These are phyloP conservation scores for Extremus antarcticus DNA, from an alignment of 495 filamentous ascomycete species.

Conservation along the genomic window DNA sequence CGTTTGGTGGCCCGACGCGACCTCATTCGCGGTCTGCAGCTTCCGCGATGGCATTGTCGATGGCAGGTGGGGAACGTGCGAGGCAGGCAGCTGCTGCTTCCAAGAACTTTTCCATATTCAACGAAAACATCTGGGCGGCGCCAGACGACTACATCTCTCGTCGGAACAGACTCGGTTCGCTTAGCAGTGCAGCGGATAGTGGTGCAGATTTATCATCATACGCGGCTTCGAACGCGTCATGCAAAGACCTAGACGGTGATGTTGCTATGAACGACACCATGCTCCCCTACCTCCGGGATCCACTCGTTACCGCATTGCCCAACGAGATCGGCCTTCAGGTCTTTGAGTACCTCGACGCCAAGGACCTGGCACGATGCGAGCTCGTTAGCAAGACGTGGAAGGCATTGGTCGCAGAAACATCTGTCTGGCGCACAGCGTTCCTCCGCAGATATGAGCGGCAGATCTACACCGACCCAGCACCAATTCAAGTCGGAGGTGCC, in stretches of 20 bases:
- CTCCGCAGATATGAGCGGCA: slow-evolving; percentile 47
- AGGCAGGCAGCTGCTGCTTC: slow-evolving; percentile 11
- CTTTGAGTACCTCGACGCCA: slow-evolving; percentile 58
- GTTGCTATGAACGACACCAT: background rate
- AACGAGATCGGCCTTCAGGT: slow-evolving; percentile 62
- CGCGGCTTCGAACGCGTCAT: background rate
- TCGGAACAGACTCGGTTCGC: slow-evolving; percentile 7
- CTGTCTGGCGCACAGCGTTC: slow-evolving; percentile 68
- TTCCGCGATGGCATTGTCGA: background rate
- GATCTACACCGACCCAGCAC: slow-evolving; percentile 37
- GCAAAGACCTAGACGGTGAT: slow-evolving; percentile 7
- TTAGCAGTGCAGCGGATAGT: slow-evolving; percentile 17
- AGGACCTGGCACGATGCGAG: slow-evolving; percentile 49
- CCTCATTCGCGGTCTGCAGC: background rate
- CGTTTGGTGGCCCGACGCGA: background rate
- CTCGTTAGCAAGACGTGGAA: slow-evolving; percentile 56
- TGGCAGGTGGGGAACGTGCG: slow-evolving; percentile 14
- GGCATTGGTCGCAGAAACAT: background rate
- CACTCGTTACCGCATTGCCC: slow-evolving; percentile 44
- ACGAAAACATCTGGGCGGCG: background rate
- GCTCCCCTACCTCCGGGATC: background rate
- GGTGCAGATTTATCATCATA: slow-evolving; percentile 12
- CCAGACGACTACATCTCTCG: slow-evolving; percentile 2
- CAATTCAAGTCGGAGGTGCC: slow-evolving; percentile 25
- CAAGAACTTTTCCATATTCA: background rate